A percentile compares a stretch with the other conserved stretches of the same genome.
phyloP scores from a whole-genome alignment of 2,329 filamentous ascomycete species.

The Epichloe uncinata region DNA sequence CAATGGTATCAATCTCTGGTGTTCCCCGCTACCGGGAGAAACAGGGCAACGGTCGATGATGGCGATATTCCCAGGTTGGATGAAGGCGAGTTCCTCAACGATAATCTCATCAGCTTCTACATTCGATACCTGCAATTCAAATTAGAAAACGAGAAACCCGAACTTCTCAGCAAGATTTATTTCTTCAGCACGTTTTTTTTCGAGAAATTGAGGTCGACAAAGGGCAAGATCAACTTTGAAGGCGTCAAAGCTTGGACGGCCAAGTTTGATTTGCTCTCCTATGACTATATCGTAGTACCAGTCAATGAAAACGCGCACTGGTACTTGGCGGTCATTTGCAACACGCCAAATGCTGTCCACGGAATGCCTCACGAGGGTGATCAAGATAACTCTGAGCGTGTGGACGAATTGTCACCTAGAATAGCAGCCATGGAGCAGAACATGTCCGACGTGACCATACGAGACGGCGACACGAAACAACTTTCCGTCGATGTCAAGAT shows the following conservation, averaged over 20 bases:
- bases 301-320: slow-evolving; percentile 83
- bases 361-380: slow-evolving; percentile 8
- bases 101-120: slow-evolving; percentile 85
- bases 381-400: slow-evolving; percentile 4
- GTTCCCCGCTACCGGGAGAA: slow-evolving; percentile 44
- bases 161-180: slow-evolving; percentile 54
- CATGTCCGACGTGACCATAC: slow-evolving; percentile 13
- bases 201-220: slow-evolving; percentile 53
- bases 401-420: slow-evolving; percentile 1
- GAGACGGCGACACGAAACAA: slow-evolving; percentile 7
- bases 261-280: slow-evolving; percentile 69
- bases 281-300: slow-evolving; percentile 82
- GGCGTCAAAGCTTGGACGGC: slow-evolving; percentile 81
- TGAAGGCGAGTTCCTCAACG: slow-evolving; percentile 79
- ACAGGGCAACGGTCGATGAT: slow-evolving; percentile 52
- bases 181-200: slow-evolving; percentile 98
- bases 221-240: slow-evolving; percentile 63
- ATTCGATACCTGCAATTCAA: slow-evolving; percentile 57
- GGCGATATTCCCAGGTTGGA: slow-evolving; percentile 67
- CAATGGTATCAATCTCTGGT: slow-evolving; percentile 46
- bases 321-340: slow-evolving; percentile 94
- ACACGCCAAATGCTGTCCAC: slow-evolving; percentile 51
- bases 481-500: background rate
- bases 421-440: slow-evolving; percentile 9
- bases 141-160: slow-evolving; percentile 39